Evolutionary conservation across 129 eudicot species (phyloP), one percentile per base, ranked within the genome.

Genomic region (Flaveria robusta): DNA sequence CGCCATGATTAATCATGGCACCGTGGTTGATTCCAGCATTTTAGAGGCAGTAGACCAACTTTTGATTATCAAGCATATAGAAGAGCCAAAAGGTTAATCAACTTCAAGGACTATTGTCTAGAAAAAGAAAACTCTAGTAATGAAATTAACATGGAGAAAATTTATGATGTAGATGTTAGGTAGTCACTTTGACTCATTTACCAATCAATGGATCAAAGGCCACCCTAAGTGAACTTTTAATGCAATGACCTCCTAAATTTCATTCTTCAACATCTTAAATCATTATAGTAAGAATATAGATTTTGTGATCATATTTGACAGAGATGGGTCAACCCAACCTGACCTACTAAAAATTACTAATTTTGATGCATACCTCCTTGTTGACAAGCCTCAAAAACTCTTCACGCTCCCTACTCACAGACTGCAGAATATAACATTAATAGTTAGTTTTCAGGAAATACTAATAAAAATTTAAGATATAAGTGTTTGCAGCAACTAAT

Each of bases 381-480:
- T 83, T 86, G 70, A 94, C 98, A n/a, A 94, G 98, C 80, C 92
- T 84, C 81, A 94, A 66, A 84, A 94, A 94, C 79, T 94, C 93
- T 79, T 94, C 97, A 54, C 98, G 98, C 84, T 94, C 98, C 81
- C 90, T 82, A 78, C 96, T 88, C 79, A 94, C 98, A 41, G 98
- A 91, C 98, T 94, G 93, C 87, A 84, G 70, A 77, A 73, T 43
- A 52, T 6, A 79, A 68, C 54, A 74, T 43, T 54, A 86, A 68
- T 31, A 62, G 31, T 16, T 75, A 12, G 14, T 31, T 26, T 37
- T 26, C 7, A 34, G 27, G 60, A 65, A 75, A 5, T 29, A 64
- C n/a, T 14, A 43, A 68, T 56, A 74, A 72, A n/a, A 23, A 54
- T 59, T 54, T 49, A 56, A 47, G 47, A 51, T 41, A 39, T 66